These are phyloP conservation scores for Colletotrichum gigasporum DNA, from an alignment of 2,329 filamentous ascomycete species.

Conservation along the genomic window DNA sequence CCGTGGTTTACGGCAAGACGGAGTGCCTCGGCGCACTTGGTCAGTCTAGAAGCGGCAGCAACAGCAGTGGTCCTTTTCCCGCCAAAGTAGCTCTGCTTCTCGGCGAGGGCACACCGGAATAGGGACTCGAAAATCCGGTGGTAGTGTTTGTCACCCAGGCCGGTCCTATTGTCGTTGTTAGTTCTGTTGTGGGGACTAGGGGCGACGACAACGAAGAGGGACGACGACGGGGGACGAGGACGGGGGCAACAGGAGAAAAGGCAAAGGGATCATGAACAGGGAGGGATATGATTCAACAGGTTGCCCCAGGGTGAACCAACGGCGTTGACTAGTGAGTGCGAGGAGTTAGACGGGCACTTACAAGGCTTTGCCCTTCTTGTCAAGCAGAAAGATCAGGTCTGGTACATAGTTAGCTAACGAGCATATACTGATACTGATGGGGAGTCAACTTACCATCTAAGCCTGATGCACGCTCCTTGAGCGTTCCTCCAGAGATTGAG, in stretches of 20 bases:
- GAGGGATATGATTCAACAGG: no score
- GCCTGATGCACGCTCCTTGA: slow-evolving; percentile 50
- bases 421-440: no score
- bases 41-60: slow-evolving; percentile 65
- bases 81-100: slow-evolving; percentile 72
- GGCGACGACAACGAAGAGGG: no score
- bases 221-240: no score
- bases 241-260: no score
- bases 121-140: slow-evolving; percentile 83
- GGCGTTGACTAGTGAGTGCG: no score
- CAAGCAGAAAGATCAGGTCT: slow-evolving; percentile 50
- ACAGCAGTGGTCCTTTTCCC: slow-evolving; percentile 61
- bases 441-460: slow-evolving; percentile 47
- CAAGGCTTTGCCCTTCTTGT: slow-evolving; percentile 48
- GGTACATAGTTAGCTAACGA: not conserved
- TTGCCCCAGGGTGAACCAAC: no score
- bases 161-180: slow-evolving; percentile 34
- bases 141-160: slow-evolving; percentile 79
- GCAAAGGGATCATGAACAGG: no score
- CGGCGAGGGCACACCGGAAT: slow-evolving; percentile 73
- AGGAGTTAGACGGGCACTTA: slow-evolving; percentile 35
- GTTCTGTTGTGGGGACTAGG: not conserved
- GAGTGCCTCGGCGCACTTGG: slow-evolving; percentile 75
- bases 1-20: slow-evolving; percentile 78
- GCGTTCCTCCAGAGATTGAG: slow-evolving; percentile 37